Evolutionary conservation across 345 rosid genomes (phyloP), one percentile per base, ranked within the genome.

Genomic region (Eucalyptus decipiens): DNA sequence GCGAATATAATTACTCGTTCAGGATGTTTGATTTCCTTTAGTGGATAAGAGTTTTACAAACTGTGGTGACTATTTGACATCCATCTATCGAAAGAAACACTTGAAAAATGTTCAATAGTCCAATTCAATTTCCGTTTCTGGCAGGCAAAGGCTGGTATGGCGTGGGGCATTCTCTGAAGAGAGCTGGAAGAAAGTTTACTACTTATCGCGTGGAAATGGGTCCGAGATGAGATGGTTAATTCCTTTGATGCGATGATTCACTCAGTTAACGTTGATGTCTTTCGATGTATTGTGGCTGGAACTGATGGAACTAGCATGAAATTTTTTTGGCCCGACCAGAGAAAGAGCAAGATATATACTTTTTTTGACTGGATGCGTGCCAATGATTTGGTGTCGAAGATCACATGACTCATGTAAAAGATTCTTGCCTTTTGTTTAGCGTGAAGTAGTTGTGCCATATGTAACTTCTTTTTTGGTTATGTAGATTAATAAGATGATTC

Each of bases 151-250:
- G 91, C 93, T 98, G 89, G 91, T 94, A 69, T 80, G 91, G 54
- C 95, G 94, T 13, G 99, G 96, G 88, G 96, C 93, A 86, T 98
- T 97, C 87, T 92, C 98, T 24, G 98, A 96, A 90, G 98, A 97
- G 58, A 95, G 90, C 88, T 97, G 99, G 98, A 95, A 94, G 94
- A 98, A 94, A 56, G 91, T 94, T 54, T 98, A 94, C 89, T 96
- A 94, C 92, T 87, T 98, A 88, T 92, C 97, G 28, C 96, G 96
- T 60, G 99, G 99, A 86, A 98, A 98, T 89, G 99, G 99, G 90
- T 92, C 95, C 52, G 99, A 98, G 92, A 95, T 98, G 96, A 94
- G 99, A 91, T 90, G 92, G 91, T 92, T 97, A 89, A 92, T 91
- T 90, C 97, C 98, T 54, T 88, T 98, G 87, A 95, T 97, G 95